Evolutionary conservation across 768 basidiomycete species (phyloP), one percentile per base, ranked within the genome.

Genomic region (Botryobasidium botryosum): DNA sequence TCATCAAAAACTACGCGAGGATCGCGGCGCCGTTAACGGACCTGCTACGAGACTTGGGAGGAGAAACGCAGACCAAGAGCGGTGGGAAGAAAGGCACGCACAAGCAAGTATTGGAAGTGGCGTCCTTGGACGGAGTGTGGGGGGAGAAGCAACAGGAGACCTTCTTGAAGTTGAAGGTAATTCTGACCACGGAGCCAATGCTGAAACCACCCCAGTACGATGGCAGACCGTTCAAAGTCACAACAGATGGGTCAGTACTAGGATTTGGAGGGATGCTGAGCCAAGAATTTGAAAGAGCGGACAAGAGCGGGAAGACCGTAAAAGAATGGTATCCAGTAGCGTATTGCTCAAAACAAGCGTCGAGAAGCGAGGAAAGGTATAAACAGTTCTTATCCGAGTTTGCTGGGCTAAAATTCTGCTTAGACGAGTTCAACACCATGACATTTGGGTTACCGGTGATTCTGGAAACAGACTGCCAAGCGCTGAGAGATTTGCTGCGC

Each of bases 1-100:
- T 66, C 1, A 59, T 67, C 37, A 44, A 55, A 31, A 54, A 54
- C n/a, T 69, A 67, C 35, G 52, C 64, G 0, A 42, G 41, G 2
- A 43, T 62, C 0, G 64, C 56, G 27, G 46, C 48, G 4, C 64
- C 61, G 0, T 49, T 69, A 5, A 49, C 50, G 1, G 59, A 66
- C 44, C 48, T 68, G 0, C 21, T 57, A 0, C 25, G 53, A 3
- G 37, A 35, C 2, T 50, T 56, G n/a, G n/a, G n/a, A n/a, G n/a
- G n/a, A n/a, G n/a, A n/a, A n/a, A n/a, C n/a, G n/a, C n/a, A 0
- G 50, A 55, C 2, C 25, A 62, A 0, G 59, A 15, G 18, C 20
- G 5, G 26, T 35, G 8, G 25, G n/a, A 41, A n/a, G 31, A 21
- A 59, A 59, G 41, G 45, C 7, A 48, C 50, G 0, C 65, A 62